Percentiles rank a stretch among this genome's conserved stretches.
Evolutionary conservation across 2,329 filamentous ascomycete genomes (phyloP).

Genomic region (Hymenoscyphus fraxineus): DNA sequence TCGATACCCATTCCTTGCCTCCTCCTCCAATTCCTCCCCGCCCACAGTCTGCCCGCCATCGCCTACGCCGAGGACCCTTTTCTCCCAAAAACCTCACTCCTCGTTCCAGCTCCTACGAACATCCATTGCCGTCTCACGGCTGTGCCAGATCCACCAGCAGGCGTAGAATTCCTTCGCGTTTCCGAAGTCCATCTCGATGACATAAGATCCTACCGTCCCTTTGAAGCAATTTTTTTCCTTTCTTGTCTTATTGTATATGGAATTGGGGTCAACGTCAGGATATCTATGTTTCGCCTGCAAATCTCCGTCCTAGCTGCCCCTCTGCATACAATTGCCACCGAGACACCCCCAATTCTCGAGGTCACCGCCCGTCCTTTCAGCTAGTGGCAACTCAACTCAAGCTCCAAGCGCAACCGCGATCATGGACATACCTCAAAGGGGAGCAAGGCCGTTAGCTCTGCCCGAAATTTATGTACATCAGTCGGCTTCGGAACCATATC

Average conservation of each 20-base stretch:
- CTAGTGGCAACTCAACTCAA: constrained; percentile 25
- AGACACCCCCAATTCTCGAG: constrained; percentile 17
- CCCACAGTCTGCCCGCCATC: background rate
- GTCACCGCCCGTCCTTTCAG: constrained; percentile 23
- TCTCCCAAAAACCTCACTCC: background rate
- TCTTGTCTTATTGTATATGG: constrained; percentile 23
- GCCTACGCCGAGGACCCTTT: background rate
- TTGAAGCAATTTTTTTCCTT: constrained; percentile 19
- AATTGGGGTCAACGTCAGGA: background rate
- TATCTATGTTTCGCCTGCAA: constrained; percentile 29
- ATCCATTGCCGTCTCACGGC: constrained; percentile 8
- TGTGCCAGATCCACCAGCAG: constrained; percentile 8
- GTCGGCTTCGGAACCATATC: constrained; percentile 31
- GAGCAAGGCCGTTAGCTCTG: constrained; percentile 26
- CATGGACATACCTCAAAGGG: constrained; percentile 43
- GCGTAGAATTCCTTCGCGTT: constrained; percentile 13
- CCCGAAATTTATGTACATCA: constrained; percentile 43
- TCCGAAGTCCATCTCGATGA: constrained; percentile 18
- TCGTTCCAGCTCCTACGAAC: background rate
- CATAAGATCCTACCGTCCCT: constrained; percentile 16
- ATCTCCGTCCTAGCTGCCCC: constrained; percentile 22
- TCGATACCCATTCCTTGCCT: constrained; percentile 4
- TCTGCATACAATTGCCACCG: constrained; percentile 30
- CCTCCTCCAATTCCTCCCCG: background rate
- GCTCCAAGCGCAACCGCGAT: constrained; percentile 9